These are phyloP conservation scores for Geosmithia putterillii DNA, from an alignment of 2,329 filamentous ascomycete genomes.

Conservation along the genomic window DNA sequence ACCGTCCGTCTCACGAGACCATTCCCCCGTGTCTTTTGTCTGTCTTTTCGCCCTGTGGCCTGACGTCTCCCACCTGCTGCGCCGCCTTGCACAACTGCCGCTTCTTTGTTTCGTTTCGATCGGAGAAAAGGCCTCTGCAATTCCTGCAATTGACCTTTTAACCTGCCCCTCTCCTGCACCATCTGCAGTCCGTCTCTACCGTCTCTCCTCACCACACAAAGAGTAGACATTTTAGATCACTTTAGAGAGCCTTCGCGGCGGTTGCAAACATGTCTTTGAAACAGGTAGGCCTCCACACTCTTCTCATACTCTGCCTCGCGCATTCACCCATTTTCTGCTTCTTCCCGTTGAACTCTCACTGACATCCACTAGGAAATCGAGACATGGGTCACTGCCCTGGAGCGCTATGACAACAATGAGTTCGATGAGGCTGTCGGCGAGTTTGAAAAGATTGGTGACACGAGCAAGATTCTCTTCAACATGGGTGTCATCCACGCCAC, in stretches of 20 bases:
- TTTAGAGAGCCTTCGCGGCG: not conserved
- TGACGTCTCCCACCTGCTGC: no score
- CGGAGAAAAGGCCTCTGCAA: no score
- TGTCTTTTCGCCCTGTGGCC: not conserved
- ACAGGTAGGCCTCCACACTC: constrained; percentile 31
- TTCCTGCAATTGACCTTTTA: no score
- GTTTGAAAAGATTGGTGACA: constrained; percentile 83
- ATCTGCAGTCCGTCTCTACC: no score
- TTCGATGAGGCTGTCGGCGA: constrained; percentile 79
- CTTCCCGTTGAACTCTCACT: no score
- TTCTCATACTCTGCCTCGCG: not conserved
- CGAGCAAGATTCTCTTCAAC: constrained; percentile 97
- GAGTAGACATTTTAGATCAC: not conserved
- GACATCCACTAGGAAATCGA: constrained; percentile 76
- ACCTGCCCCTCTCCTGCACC: no score
- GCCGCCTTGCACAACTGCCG: no score
- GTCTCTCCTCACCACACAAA: no score
- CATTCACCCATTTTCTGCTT: not conserved
- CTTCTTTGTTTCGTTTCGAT: no score
- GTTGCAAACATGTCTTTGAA: constrained; percentile 42
- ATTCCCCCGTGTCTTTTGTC: not conserved
- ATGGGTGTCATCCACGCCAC: constrained; percentile 97
- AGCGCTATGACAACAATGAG: constrained; percentile 91
- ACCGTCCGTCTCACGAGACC: not conserved
- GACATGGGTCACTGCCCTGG: constrained; percentile 88